phyloP scores from a whole-genome alignment of 768 basidiomycete genomes.

The Termitomyces sp. region DNA sequence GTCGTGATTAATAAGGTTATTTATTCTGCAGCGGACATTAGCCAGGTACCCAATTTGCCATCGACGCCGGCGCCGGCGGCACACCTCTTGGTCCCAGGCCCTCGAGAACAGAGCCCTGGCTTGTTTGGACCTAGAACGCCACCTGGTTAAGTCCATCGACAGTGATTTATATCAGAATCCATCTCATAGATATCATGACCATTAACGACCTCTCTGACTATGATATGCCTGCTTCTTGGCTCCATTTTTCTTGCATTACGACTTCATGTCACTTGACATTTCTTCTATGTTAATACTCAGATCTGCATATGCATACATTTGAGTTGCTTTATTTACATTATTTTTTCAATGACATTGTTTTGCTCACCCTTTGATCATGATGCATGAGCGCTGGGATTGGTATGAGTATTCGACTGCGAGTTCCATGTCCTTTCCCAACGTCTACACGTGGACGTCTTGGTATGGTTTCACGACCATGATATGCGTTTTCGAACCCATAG shows the following conservation, averaged over 20 bases:
- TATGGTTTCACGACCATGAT: too few relatives aligned
- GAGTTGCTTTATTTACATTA: too few relatives aligned
- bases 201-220: background rate
- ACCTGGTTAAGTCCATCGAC: constrained; percentile 27
- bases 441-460: too few relatives aligned
- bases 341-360: too few relatives aligned
- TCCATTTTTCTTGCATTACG: background rate
- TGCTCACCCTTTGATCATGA: too few relatives aligned
- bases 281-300: too few relatives aligned
- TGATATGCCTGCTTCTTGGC: background rate
- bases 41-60: constrained; percentile 56
- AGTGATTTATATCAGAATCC: background rate
- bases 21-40: constrained; percentile 57
- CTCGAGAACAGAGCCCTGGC: constrained; percentile 49
- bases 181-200: background rate
- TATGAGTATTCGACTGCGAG: too few relatives aligned
- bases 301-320: too few relatives aligned
- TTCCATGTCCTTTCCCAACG: too few relatives aligned
- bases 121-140: constrained; percentile 81
- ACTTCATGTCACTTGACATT: too few relatives aligned
- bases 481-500: too few relatives aligned
- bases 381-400: too few relatives aligned
- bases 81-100: constrained; percentile 58
- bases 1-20: constrained; percentile 6
- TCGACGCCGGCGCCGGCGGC: constrained; percentile 46